phyloP scores from a whole-genome alignment of 116 monocot species.

The Papilionanthe hybrid region DNA sequence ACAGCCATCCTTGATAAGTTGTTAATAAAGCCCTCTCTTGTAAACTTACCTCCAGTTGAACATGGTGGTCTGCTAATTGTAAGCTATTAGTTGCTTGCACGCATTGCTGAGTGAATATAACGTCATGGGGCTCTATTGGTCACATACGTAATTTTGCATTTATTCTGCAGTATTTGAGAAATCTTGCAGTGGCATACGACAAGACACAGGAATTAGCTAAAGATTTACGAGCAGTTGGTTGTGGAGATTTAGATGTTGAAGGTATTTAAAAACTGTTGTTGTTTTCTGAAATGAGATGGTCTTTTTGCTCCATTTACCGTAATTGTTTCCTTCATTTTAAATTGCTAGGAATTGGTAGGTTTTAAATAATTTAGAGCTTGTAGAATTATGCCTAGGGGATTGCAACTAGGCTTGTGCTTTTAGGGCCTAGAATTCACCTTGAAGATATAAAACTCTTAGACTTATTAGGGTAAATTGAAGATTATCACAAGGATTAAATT shows the following conservation, averaged over 20 bases:
- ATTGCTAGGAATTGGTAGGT: not conserved
- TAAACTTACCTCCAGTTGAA: slow-evolving; percentile 80
- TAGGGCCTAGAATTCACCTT: too few species aligned
- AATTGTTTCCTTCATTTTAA: not conserved
- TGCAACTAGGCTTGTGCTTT: not conserved
- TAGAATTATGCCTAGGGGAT: not conserved
- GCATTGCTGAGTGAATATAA: slow-evolving; percentile 2
- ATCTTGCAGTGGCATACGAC: slow-evolving; percentile 81
- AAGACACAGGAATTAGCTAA: slow-evolving; percentile 91
- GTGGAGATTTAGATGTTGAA: slow-evolving; percentile 97
- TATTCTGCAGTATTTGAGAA: slow-evolving; percentile 76
- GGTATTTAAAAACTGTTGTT: slow-evolving; percentile 31
- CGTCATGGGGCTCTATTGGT: not conserved
- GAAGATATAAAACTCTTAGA: too few species aligned
- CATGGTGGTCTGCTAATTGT: slow-evolving; percentile 78
- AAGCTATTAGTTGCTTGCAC: slow-evolving; percentile 22
- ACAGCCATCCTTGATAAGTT: slow-evolving; percentile 84
- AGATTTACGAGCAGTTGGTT: slow-evolving; percentile 79
- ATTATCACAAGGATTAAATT: too few species aligned
- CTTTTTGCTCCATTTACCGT: not conserved
- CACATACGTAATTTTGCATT: not conserved
- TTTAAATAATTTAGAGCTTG: not conserved
- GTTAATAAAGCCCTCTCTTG: slow-evolving; percentile 84
- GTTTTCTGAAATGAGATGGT: not conserved
- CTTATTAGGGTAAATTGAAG: too few species aligned